Conservation (phyloP, 2,329 filamentous ascomycete species). For the Colletotrichum karsti region DNA sequence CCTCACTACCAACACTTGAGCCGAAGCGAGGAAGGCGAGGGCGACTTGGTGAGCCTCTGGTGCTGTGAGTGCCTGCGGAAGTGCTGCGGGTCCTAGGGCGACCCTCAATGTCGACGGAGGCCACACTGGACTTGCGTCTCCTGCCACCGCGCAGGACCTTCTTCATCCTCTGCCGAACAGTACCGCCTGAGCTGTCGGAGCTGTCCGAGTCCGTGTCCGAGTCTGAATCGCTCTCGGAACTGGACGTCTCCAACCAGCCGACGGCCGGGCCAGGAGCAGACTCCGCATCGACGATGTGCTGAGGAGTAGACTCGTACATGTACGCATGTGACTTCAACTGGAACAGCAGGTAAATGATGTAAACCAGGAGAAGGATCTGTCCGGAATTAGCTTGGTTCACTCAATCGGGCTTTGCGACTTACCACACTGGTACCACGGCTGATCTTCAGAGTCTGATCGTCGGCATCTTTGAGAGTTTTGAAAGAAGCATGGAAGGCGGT, state of each 20-base stretch:
- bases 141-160: slow-evolving; percentile 76
- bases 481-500: slow-evolving; percentile 95
- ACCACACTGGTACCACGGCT: slow-evolving; percentile 90
- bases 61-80: slow-evolving; percentile 49
- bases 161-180: slow-evolving; percentile 79
- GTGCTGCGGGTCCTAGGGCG: slow-evolving; percentile 45
- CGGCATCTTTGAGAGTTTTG: slow-evolving; percentile 66
- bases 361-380: slow-evolving; percentile 80
- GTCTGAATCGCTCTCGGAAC: slow-evolving; percentile 62
- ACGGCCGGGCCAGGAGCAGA: slow-evolving; percentile 85
- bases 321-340: slow-evolving; percentile 93
- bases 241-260: slow-evolving; percentile 80
- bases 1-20: slow-evolving; percentile 49
- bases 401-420: slow-evolving; percentile 41
- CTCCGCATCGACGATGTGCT: slow-evolving; percentile 92
- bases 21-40: slow-evolving; percentile 45
- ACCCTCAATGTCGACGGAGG: slow-evolving; percentile 68
- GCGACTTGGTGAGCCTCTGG: slow-evolving; percentile 48
- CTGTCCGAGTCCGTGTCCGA: slow-evolving; percentile 76
- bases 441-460: slow-evolving; percentile 79
- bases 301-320: slow-evolving; percentile 91
- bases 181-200: slow-evolving; percentile 62
- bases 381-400: not conserved
- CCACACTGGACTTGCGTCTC: slow-evolving; percentile 80
- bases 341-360: slow-evolving; percentile 85